phyloP scores from a whole-genome alignment of 768 basidiomycete species.

The Mycena capillaripes region DNA sequence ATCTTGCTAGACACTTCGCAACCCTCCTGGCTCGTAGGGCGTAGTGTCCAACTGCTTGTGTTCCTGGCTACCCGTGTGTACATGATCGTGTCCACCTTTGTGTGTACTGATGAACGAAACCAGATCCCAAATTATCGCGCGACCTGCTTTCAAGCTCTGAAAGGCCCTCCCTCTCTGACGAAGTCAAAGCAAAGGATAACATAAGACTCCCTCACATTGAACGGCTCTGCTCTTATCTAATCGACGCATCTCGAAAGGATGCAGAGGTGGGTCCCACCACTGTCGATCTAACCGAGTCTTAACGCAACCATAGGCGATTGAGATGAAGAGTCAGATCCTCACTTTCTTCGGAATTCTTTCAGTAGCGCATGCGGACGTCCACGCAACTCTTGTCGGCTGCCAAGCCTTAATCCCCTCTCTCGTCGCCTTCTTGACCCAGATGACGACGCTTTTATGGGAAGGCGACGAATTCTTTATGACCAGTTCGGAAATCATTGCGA shows the following conservation, averaged over 20 bases:
- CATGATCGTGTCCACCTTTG: conserved; percentile 9
- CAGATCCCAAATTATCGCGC: conserved; percentile 60
- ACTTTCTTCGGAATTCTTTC: conserved; percentile 59
- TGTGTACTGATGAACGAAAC: conserved; percentile 12
- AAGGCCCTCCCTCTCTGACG: conserved; percentile 33
- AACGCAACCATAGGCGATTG: conserved; percentile 15
- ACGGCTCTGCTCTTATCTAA: conserved; percentile 62
- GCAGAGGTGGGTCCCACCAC: conserved; percentile 54
- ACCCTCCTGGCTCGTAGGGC: conserved; percentile 64
- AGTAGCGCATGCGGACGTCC: conserved; percentile 54
- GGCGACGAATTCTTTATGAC: conserved; percentile 62
- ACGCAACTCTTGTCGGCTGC: conserved; percentile 58
- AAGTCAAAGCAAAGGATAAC: conserved; percentile 41
- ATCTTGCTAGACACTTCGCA: conserved; percentile 66
- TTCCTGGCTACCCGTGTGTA: conserved; percentile 69
- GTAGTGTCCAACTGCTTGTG: conserved; percentile 64
- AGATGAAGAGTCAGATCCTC: conserved; percentile 52
- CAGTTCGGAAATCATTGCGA: conserved; percentile 49
- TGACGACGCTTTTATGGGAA: conserved; percentile 76
- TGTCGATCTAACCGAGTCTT: not conserved
- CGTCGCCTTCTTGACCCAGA: conserved; percentile 65
- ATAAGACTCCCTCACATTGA: conserved; percentile 60
- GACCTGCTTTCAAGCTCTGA: conserved; percentile 57
- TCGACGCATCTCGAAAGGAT: conserved; percentile 55
- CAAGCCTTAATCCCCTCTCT: conserved; percentile 75